Evolutionary conservation across 352 stramenopile genomes (phyloP).

Genomic region (Blastocystis sp.): DNA sequence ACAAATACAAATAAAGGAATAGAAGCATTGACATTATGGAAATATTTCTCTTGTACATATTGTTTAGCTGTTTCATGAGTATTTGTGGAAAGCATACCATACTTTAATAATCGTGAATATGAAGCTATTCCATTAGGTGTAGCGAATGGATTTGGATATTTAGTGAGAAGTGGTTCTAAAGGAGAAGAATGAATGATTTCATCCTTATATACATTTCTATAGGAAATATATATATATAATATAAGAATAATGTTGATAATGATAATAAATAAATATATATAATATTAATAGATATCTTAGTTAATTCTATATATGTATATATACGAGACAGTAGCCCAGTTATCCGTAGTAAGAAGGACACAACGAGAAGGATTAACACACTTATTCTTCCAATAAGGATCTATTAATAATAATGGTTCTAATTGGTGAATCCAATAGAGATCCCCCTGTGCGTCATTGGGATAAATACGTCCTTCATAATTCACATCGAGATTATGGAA

Average conservation of each 20-base stretch:
- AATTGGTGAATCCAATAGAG: constrained; percentile 28
- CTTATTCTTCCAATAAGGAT: constrained; percentile 36
- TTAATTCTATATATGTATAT: too few relatives aligned
- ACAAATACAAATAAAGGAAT: constrained; percentile 41
- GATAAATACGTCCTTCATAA: constrained; percentile 41
- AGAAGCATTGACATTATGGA: constrained; percentile 27
- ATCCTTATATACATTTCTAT: constrained; percentile 25
- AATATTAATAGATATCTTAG: too few relatives aligned
- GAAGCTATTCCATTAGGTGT: constrained; percentile 38
- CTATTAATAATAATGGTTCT: constrained; percentile 31
- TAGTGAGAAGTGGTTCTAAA: constrained; percentile 26
- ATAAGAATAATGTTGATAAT: too few relatives aligned
- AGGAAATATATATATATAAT: too few relatives aligned
- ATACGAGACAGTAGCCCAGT: constrained; percentile 39
- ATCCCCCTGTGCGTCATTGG: constrained; percentile 3
- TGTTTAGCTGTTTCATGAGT: constrained; percentile 38
- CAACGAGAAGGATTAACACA: constrained; percentile 41
- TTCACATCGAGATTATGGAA: constrained; percentile 40
- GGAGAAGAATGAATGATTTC: constrained; percentile 37
- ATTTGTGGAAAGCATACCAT: constrained; percentile 4
- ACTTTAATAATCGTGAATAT: constrained; percentile 16
- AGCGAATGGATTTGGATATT: constrained; percentile 39
- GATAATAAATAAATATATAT: too few relatives aligned
- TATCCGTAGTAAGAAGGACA: constrained; percentile 38
- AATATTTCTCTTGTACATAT: constrained; percentile 41